Evolutionary conservation across 1,284 basidiomycete species (phyloP).

Genomic region (Leccinum laetum): DNA sequence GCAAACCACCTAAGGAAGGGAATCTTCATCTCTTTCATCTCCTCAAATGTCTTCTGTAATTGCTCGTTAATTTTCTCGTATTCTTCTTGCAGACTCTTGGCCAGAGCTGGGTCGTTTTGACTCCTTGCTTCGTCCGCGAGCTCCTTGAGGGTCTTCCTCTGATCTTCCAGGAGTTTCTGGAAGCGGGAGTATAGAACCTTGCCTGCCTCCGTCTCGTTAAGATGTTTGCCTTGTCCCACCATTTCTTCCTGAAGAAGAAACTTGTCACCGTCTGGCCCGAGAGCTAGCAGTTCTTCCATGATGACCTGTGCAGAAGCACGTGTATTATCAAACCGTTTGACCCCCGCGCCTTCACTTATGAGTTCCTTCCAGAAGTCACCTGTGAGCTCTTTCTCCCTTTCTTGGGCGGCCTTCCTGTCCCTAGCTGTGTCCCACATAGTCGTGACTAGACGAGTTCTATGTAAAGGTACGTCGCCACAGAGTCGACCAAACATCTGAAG

Average conservation of each 20-base stretch:
- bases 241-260: not conserved
- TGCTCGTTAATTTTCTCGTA: not conserved
- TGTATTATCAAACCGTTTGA: not conserved
- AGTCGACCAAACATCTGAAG: not conserved
- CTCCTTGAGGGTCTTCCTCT: not conserved
- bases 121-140: not conserved
- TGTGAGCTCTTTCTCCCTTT: not conserved
- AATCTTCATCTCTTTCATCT: slow-evolving; percentile 1
- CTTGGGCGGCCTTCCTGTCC: not conserved
- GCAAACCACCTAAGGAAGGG: not conserved
- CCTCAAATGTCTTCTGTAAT: not conserved
- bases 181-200: not conserved
- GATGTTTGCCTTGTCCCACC: not conserved
- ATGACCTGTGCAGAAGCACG: not conserved
- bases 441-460: not conserved
- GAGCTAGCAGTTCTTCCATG: not conserved
- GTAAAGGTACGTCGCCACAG: not conserved
- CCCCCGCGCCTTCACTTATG: not conserved
- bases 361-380: not conserved
- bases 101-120: not conserved
- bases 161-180: not conserved
- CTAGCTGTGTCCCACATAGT: not conserved
- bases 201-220: not conserved
- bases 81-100: not conserved
- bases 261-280: not conserved